These are phyloP conservation scores for Pachysandra terminalis DNA, from an alignment of 164 flowering plant species.

Conservation along the genomic window DNA sequence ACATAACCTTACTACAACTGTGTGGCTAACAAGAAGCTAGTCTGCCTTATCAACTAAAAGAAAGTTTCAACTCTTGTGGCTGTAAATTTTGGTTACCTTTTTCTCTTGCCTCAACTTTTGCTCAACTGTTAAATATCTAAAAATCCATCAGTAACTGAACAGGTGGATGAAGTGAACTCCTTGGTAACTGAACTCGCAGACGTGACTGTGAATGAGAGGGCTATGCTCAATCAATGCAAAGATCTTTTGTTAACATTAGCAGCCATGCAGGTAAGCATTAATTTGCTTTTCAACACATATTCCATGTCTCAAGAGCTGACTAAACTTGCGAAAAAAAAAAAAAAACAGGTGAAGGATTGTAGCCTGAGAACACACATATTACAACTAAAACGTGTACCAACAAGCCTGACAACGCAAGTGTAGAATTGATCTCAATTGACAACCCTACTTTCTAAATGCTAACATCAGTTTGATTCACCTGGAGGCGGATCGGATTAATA, in stretches of 20 bases:
- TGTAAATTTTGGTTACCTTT: too few relatives aligned
- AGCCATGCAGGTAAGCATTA: constrained; percentile 61
- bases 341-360: constrained; percentile 61
- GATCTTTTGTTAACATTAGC: constrained; percentile 57
- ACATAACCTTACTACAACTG: too few relatives aligned
- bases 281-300: not conserved
- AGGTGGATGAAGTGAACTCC: constrained; percentile 61
- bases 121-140: not conserved
- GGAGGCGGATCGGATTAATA: constrained; percentile 2
- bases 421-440: constrained; percentile 23
- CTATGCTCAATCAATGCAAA: constrained; percentile 54
- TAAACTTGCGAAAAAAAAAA: not conserved
- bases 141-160: constrained; percentile 9
- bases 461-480: constrained; percentile 13
- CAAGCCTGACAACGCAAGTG: constrained; percentile 24
- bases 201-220: constrained; percentile 46
- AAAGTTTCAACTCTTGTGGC: too few relatives aligned
- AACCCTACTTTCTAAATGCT: constrained; percentile 11
- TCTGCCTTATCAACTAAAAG: too few relatives aligned
- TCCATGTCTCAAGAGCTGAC: not conserved
- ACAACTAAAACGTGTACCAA: constrained; percentile 40
- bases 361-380: constrained; percentile 62
- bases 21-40: too few relatives aligned
- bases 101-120: not conserved
- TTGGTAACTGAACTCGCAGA: constrained; percentile 57